Percentiles rank a stretch among this genome's conserved stretches.
These are phyloP conservation scores for Xylogone sp. DNA, from an alignment of 2,329 filamentous ascomycete species.

Conservation along the genomic window DNA sequence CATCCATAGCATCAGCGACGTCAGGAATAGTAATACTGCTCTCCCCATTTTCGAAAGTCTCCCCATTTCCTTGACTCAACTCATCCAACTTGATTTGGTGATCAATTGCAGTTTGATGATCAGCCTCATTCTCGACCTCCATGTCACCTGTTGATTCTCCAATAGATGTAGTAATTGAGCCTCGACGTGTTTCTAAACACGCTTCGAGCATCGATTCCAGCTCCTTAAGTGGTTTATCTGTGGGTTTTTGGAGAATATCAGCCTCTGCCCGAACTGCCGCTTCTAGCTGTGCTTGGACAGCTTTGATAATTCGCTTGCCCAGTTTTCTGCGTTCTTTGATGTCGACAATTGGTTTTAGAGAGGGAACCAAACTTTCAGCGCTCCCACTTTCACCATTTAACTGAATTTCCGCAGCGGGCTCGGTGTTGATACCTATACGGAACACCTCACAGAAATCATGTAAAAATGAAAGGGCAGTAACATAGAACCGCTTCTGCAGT, in stretches of 20 bases:
- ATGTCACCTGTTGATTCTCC: conserved; percentile 38
- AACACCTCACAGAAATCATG: conserved; percentile 54
- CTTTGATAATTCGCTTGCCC: conserved; percentile 86
- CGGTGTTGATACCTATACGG: conserved; percentile 40
- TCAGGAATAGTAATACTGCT: conserved; percentile 27
- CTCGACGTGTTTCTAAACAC: conserved; percentile 47
- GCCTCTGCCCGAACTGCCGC: conserved; percentile 74
- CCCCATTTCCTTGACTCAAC: conserved; percentile 5
- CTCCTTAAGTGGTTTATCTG: conserved; percentile 67
- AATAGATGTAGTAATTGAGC: conserved; percentile 38
- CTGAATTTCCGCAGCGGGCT: conserved; percentile 14
- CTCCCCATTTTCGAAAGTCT: conserved; percentile 2
- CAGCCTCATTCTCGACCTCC: conserved; percentile 34
- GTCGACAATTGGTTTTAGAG: conserved; percentile 48
- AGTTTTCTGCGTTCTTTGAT: conserved; percentile 77
- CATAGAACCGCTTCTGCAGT: conserved; percentile 52
- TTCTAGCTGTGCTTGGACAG: conserved; percentile 74
- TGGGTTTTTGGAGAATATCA: conserved; percentile 69
- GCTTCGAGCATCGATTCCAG: conserved; percentile 70
- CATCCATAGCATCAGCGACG: conserved; percentile 17
- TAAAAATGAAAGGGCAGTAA: conserved; percentile 53
- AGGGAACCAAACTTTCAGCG: conserved; percentile 26
- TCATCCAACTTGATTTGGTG: conserved; percentile 10
- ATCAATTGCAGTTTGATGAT: conserved; percentile 13
- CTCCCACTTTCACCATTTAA: conserved; percentile 23